phyloP scores from a whole-genome alignment of 2,329 filamentous ascomycete species.

The Fusarium abutilonis region DNA sequence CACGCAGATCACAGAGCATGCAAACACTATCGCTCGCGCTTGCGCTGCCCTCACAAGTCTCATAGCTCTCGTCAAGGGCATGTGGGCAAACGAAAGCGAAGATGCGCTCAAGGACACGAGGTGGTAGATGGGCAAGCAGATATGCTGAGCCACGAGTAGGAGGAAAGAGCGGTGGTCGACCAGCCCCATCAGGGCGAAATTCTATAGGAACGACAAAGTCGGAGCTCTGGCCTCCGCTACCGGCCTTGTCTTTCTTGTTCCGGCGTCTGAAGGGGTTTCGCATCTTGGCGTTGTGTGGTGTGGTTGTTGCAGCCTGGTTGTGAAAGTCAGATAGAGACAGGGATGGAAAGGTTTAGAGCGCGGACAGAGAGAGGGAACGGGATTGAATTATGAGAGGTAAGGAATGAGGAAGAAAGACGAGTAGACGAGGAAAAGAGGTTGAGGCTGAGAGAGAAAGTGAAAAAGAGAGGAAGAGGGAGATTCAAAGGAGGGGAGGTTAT shows the following conservation, averaged over 20 bases:
- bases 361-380: conserved; percentile 1
- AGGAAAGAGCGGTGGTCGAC: conserved; percentile 46
- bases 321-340: conserved; percentile 7
- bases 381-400: conserved; percentile 9
- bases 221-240: conserved; percentile 38
- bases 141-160: conserved; percentile 55
- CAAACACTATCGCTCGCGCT: conserved; percentile 74
- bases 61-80: conserved; percentile 77
- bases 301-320: conserved; percentile 7
- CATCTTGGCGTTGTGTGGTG: conserved; percentile 45
- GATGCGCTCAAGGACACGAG: conserved; percentile 77
- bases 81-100: conserved; percentile 88
- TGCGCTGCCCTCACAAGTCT: conserved; percentile 82
- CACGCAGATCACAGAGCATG: conserved; percentile 92
- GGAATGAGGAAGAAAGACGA: conserved; percentile 2
- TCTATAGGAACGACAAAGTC: conserved; percentile 45
- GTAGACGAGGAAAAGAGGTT: conserved; percentile 7
- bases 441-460: conserved; percentile 17
- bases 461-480: conserved; percentile 4
- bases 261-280: conserved; percentile 52
- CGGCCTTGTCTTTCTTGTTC: conserved; percentile 50
- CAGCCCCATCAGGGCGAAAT: conserved; percentile 43
- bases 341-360: conserved; percentile 1
- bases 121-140: conserved; percentile 67
- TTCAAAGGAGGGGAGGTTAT: conserved; percentile 30